Conservation (phyloP, 1,284 basidiomycete genomes). For the Schizophyllum amplum region DNA sequence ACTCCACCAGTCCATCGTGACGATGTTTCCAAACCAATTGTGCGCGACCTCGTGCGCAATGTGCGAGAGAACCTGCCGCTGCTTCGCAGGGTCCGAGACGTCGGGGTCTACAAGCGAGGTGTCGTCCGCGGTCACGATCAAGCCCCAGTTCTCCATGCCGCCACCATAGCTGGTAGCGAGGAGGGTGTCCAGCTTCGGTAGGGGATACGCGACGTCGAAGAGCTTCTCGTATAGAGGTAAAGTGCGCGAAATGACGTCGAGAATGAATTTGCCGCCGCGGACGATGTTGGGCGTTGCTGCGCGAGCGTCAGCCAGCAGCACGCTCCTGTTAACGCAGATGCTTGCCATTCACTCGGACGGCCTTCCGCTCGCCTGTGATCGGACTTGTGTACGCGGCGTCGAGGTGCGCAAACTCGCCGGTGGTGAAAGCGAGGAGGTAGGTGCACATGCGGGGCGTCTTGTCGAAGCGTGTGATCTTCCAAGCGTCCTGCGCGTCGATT, state of each 20-base stretch:
- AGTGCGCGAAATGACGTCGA: constrained; percentile 69
- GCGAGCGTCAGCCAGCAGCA: not conserved
- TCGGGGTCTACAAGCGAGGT: constrained; percentile 5
- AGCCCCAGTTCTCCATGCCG: constrained; percentile 56
- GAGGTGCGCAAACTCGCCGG: constrained; percentile 59
- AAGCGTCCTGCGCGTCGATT: constrained; percentile 25
- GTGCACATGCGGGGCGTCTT: constrained; percentile 67
- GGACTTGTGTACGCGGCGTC: constrained; percentile 64
- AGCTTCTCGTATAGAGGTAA: constrained; percentile 76
- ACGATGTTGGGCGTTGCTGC: constrained; percentile 63
- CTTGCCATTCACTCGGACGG: constrained; percentile 62
- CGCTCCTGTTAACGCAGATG: constrained; percentile 2
- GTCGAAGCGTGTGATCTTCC: constrained; percentile 58
- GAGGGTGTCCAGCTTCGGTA: constrained; percentile 77
- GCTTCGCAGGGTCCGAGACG: not conserved
- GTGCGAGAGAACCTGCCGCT: constrained; percentile 3
- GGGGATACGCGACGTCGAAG: constrained; percentile 73
- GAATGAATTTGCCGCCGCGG: constrained; percentile 51
- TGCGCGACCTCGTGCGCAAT: constrained; percentile 7
- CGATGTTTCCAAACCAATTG: constrained; percentile 50
- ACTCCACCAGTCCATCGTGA: constrained; percentile 77
- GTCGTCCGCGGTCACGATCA: constrained; percentile 3
- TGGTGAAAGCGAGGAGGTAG: constrained; percentile 77
- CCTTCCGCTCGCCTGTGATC: constrained; percentile 54
- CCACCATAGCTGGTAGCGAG: constrained; percentile 35